Evolutionary conservation across 202 grass and related monocot species (phyloP).

Genomic region (Dendrocalamus latiflorus): DNA sequence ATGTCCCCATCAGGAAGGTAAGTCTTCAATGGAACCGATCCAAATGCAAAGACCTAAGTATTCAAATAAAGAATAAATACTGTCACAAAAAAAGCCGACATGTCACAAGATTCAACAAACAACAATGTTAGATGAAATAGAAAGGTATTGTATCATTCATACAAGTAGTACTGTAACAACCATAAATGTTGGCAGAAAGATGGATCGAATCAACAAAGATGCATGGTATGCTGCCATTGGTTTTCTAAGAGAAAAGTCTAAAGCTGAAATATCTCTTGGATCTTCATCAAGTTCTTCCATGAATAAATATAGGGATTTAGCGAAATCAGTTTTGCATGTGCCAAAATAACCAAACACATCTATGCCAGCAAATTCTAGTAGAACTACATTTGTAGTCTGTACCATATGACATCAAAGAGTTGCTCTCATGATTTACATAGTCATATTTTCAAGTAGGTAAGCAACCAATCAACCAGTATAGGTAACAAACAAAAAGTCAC

Average conservation of each 20-base stretch:
- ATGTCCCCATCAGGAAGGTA: conserved; percentile 96
- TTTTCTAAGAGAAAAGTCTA: neutral
- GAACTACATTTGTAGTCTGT: neutral
- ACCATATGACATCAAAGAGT: neutral
- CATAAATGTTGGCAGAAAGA: neutral
- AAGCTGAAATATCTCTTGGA: neutral
- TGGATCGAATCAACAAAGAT: neutral
- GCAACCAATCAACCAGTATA: neutral
- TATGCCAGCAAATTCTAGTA: neutral
- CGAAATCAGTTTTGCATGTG: neutral
- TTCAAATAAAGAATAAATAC: neutral
- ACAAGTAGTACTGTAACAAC: neutral
- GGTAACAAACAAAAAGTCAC: neutral
- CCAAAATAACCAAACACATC: neutral
- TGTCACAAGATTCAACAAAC: neutral
- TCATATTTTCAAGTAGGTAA: neutral
- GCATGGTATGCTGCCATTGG: neutral
- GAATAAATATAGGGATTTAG: neutral
- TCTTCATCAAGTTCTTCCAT: neutral
- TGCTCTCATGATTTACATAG: neutral
- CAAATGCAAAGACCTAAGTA: conserved; percentile 69
- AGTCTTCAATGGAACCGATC: conserved; percentile 94
- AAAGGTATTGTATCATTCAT: conserved; percentile 11
- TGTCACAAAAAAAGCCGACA: neutral
- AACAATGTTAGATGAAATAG: neutral